A percentile compares a stretch with the other conserved stretches of the same genome.
Evolutionary conservation across 495 filamentous ascomycete genomes (phyloP).

Genomic region (Penicillium odoratum): DNA sequence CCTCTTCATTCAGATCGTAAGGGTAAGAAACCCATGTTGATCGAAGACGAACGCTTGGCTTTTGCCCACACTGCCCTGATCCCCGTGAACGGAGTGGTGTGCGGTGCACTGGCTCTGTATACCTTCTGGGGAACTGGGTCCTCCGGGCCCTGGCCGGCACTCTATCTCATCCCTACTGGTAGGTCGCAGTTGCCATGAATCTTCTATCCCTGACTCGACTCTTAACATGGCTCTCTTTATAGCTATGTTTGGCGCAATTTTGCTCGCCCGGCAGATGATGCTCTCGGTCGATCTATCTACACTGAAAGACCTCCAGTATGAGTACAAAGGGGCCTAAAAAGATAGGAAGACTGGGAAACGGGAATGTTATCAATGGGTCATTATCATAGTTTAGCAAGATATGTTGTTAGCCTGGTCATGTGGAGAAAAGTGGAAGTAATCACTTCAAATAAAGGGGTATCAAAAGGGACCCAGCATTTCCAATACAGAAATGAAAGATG

Average conservation of each 20-base stretch:
- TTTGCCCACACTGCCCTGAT: slow-evolving; percentile 22
- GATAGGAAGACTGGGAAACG: slow-evolving; percentile 2
- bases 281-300: slow-evolving; percentile 44
- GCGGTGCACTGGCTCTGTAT: slow-evolving; percentile 30
- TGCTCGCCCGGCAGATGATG: slow-evolving; percentile 41
- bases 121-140: slow-evolving; percentile 15
- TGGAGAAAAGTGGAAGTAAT: slow-evolving; percentile 4
- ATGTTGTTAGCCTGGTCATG: slow-evolving; percentile 8
- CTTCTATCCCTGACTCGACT: background rate
- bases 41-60: slow-evolving; percentile 16
- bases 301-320: slow-evolving; percentile 50
- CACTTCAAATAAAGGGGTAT: background rate
- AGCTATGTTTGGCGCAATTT: slow-evolving; percentile 41
- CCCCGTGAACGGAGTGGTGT: slow-evolving; percentile 25
- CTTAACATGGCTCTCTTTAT: slow-evolving; percentile 4
- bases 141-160: slow-evolving; percentile 17
- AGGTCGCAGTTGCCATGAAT: slow-evolving; percentile 13
- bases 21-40: slow-evolving; percentile 29
- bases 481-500: background rate
- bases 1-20: slow-evolving; percentile 36
- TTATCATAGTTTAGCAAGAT: background rate
- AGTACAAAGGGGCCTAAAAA: slow-evolving; percentile 51
- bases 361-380: background rate
- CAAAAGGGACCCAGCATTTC: background rate
- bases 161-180: slow-evolving; percentile 43